These are phyloP conservation scores for Mucor saturninus DNA, from an alignment of 371 early-diverging fungal species.

Conservation along the genomic window DNA sequence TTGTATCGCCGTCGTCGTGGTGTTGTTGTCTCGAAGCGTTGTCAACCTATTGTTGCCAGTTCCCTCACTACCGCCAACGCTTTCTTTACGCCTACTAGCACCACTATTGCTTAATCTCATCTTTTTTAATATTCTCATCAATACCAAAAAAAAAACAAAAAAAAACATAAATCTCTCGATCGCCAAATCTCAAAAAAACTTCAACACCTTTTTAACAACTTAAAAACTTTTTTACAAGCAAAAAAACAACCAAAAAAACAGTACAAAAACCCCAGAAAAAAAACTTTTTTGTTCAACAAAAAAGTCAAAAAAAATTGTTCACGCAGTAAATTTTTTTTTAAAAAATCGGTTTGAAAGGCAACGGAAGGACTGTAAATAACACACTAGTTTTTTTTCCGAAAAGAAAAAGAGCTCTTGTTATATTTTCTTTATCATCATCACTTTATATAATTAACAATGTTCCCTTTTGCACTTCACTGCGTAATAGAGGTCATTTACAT, in stretches of 20 bases:
- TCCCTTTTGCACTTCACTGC: conserved; percentile 13
- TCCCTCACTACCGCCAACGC: conserved; percentile 35
- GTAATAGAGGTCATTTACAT: conserved; percentile 34
- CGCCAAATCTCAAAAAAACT: conserved; percentile 16
- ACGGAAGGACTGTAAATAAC: conserved; percentile 45
- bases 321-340: conserved; percentile 12
- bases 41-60: conserved; percentile 43
- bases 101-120: conserved; percentile 22
- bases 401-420: conserved; percentile 7
- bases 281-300: conserved; percentile 5
- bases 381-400: conserved; percentile 10
- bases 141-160: conserved; percentile 5
- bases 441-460: conserved; percentile 16
- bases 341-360: conserved; percentile 15
- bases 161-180: conserved; percentile 8
- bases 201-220: not conserved
- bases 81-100: conserved; percentile 24
- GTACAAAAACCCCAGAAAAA: conserved; percentile 17
- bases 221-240: conserved; percentile 1
- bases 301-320: not conserved
- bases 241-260: conserved; percentile 11
- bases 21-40: conserved; percentile 39
- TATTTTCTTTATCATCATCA: conserved; percentile 17
- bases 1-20: conserved; percentile 37
- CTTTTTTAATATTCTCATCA: conserved; percentile 4